Percentiles rank a stretch among this genome's conserved stretches.
Conservation (phyloP, 1,139 yeast genomes). For the Taphrina flavorubra region DNA sequence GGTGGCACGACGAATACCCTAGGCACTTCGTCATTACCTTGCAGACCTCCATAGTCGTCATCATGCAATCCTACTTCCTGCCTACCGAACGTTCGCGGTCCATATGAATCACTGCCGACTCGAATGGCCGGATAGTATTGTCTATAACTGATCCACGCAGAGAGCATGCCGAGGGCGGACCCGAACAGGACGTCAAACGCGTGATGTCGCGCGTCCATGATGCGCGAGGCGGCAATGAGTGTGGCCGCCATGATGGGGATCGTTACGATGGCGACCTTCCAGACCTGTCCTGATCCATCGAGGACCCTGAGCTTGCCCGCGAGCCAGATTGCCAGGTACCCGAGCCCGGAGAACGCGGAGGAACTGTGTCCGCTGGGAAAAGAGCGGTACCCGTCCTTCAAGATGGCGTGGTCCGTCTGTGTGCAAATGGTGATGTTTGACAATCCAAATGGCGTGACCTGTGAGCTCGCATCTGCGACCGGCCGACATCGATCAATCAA, state of each 20-base stretch:
- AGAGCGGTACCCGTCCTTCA: constrained; percentile 74
- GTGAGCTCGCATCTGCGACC: constrained; percentile 45
- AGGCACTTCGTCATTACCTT: neutral
- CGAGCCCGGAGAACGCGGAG: constrained; percentile 62
- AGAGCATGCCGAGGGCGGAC: constrained; percentile 12
- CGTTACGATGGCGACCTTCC: constrained; percentile 59
- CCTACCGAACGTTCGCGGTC: constrained; percentile 10
- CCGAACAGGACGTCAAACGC: constrained; percentile 39
- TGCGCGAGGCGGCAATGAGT: constrained; percentile 70
- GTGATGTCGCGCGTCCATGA: constrained; percentile 61
- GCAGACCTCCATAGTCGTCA: neutral
- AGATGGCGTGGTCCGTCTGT: constrained; percentile 51
- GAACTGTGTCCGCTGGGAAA: constrained; percentile 73
- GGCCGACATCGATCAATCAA: constrained; percentile 74
- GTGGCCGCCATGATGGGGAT: constrained; percentile 64
- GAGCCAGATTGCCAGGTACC: constrained; percentile 67
- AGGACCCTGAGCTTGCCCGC: constrained; percentile 63
- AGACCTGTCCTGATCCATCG: constrained; percentile 58
- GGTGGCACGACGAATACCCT: constrained; percentile 6
- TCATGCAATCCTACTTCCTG: neutral
- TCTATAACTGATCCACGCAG: constrained; percentile 38
- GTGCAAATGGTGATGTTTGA: constrained; percentile 57
- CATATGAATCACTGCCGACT: constrained; percentile 55
- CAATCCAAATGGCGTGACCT: constrained; percentile 49
- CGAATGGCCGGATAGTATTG: constrained; percentile 46